Base-by-base conservation (phyloP, 768 basidiomycete species). In the Suillus plorans region DNA sequence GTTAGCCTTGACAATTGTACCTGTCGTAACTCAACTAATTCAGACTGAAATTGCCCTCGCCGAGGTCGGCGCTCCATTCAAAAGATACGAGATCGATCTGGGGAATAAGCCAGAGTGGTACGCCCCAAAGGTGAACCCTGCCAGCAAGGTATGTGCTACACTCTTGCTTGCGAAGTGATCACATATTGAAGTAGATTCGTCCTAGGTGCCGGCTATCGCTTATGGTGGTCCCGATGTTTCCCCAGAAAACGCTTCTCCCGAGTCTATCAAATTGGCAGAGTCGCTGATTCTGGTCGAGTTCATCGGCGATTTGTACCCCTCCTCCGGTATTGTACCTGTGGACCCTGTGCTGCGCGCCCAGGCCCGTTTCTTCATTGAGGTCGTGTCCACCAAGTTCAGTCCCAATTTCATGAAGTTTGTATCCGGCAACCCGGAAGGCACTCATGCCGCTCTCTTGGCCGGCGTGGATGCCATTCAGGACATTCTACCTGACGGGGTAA, bases 41-140 rank as follows among this genome's bases (percentile, higher is more conserved):
- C 49, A 89, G 85, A 80, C 81, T 20, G 84, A 88, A 64, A 78
- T 90, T n/a, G 87, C 88, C 1, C 80, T 91, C 28, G 78, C 80
- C 14, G 89, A 90, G 68, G 81, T 84, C 2, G 78, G 81, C 5
- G 78, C 83, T 4, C 68, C 80, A 2, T 85, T 77, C 71, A 84
- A 78, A 25, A 73, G 80, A 16, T 88, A 78, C 66, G 82, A 89
- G 67, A 83, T 91, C 56, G 86, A 89, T 68, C 74, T 91, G 14
- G 58, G 64, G 67, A 86, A 87, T 77, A 91, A 90, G 76, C 89
- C 89, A 1, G 85, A 82, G 59, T 89, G 88, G 89, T 89, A 88
- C 70, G 84, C 84, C 0, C 80, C 83, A 0, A 81, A 85, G 64
- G 83, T 91, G 45, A 91, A 90, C 74, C 85, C 85, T 1, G 87